These are phyloP conservation scores for Lipomyces anomalus DNA, from an alignment of 805 yeast species.

Conservation along the genomic window DNA sequence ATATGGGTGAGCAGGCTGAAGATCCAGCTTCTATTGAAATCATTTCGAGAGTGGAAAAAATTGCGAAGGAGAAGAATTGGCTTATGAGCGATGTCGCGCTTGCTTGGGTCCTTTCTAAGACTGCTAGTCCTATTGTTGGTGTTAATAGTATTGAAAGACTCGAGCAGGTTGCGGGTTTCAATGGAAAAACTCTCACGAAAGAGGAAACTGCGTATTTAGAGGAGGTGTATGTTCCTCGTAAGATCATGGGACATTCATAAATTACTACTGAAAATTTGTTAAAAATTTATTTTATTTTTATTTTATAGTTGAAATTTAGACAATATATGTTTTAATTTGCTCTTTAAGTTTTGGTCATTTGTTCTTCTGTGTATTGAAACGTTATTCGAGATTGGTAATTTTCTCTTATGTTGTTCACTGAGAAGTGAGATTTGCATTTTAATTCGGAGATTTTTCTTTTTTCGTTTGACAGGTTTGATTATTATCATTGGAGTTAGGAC, in stretches of 20 bases:
- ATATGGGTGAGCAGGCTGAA: slow-evolving; percentile 10
- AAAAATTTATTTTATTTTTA: too few relatives aligned
- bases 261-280: too few relatives aligned
- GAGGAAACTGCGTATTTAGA: slow-evolving; percentile 32
- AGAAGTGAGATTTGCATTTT: too few relatives aligned
- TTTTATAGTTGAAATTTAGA: too few relatives aligned
- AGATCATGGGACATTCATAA: slow-evolving; percentile 23
- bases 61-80: slow-evolving; percentile 44
- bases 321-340: too few relatives aligned
- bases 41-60: slow-evolving; percentile 48
- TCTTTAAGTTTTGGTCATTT: too few relatives aligned
- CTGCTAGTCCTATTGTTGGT: slow-evolving; percentile 54
- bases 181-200: slow-evolving; percentile 37
- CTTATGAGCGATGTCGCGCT: slow-evolving; percentile 51
- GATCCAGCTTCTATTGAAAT: slow-evolving; percentile 31
- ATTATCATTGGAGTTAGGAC: too few relatives aligned
- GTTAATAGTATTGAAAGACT: slow-evolving; percentile 44
- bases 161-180: slow-evolving; percentile 46
- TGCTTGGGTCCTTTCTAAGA: slow-evolving; percentile 51
- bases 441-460: too few relatives aligned
- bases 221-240: slow-evolving; percentile 30
- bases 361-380: too few relatives aligned
- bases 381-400: too few relatives aligned
- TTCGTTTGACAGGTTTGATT: too few relatives aligned
- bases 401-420: too few relatives aligned